Conservation (phyloP, 2,329 filamentous ascomycete species). For the Botrytis aclada region DNA sequence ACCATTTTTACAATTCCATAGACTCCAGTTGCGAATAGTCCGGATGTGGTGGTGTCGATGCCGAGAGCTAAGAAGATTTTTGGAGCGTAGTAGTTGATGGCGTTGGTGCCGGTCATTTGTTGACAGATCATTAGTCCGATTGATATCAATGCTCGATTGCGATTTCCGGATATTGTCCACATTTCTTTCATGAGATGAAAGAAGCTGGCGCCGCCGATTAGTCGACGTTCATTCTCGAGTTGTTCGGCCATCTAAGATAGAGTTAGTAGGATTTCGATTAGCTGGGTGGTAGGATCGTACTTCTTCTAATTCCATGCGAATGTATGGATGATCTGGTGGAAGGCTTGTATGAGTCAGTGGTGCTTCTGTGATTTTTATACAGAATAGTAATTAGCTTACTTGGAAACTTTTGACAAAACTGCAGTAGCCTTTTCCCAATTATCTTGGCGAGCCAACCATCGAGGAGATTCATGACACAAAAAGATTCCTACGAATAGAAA, state of each 20-base stretch:
- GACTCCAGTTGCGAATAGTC: constrained; percentile 69
- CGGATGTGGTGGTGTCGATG: constrained; percentile 52
- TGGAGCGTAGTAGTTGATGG: constrained; percentile 55
- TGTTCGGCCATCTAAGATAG: constrained; percentile 41
- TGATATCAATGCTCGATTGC: constrained; percentile 62
- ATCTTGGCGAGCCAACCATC: constrained; percentile 65
- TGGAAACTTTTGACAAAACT: constrained; percentile 51
- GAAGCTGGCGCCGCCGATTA: constrained; percentile 48
- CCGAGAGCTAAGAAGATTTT: constrained; percentile 66
- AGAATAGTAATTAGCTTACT: constrained; percentile 26
- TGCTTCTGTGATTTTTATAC: constrained; percentile 18
- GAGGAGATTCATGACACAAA: constrained; percentile 59
- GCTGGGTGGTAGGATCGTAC: constrained; percentile 39
- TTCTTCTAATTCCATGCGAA: constrained; percentile 50
- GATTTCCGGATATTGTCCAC: constrained; percentile 55
- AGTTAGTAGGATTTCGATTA: not conserved
- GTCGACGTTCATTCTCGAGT: constrained; percentile 47
- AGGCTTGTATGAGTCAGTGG: constrained; percentile 48
- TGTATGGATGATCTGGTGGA: constrained; percentile 51
- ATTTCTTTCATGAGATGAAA: constrained; percentile 59
- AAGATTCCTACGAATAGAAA: constrained; percentile 59
- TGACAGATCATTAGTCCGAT: constrained; percentile 60
- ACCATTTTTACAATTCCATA: constrained; percentile 70
- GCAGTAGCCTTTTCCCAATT: constrained; percentile 61
- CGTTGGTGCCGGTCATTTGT: constrained; percentile 59